Conservation (phyloP, 768 basidiomycete genomes). For the Rhodotorula toruloides region DNA sequence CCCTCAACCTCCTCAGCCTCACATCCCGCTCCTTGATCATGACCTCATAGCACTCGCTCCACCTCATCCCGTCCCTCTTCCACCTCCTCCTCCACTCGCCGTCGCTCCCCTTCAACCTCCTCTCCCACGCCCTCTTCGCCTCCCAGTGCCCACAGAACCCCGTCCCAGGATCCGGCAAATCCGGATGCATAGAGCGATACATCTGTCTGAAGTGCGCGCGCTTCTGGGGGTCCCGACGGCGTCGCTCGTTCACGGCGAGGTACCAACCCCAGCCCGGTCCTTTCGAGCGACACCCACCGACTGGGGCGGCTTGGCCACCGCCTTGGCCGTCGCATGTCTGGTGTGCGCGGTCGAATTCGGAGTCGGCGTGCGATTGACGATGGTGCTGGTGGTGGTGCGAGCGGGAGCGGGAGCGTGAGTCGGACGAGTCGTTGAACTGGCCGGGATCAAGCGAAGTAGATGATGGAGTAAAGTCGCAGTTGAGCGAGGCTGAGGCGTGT, state of each 20-base stretch:
- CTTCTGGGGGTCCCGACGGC: constrained; percentile 8
- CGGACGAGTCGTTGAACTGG: too few species aligned
- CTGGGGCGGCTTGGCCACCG: background rate
- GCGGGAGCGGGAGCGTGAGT: too few species aligned
- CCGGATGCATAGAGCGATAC: background rate
- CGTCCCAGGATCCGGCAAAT: background rate
- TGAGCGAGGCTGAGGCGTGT: too few species aligned
- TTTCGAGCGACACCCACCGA: background rate
- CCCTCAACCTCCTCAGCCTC: background rate
- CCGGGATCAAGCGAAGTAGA: too few species aligned
- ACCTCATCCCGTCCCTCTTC: background rate
- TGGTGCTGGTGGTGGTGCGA: too few species aligned
- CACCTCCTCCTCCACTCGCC: background rate
- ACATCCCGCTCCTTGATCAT: background rate
- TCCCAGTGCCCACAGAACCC: too few species aligned
- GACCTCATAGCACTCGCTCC: too few species aligned
- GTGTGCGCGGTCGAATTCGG: background rate
- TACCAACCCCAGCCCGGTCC: constrained; percentile 1
- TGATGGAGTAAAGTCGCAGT: too few species aligned
- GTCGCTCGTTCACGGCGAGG: constrained; percentile 25
- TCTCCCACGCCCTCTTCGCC: too few species aligned
- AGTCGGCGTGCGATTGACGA: background rate
- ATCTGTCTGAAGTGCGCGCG: constrained; percentile 3
- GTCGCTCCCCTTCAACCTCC: background rate
- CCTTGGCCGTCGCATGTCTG: background rate